Evolutionary conservation across 192 early-diverging fungal genomes (phyloP), one percentile per base, ranked within the genome.

Genomic region (Entophlyctis helioformis): DNA sequence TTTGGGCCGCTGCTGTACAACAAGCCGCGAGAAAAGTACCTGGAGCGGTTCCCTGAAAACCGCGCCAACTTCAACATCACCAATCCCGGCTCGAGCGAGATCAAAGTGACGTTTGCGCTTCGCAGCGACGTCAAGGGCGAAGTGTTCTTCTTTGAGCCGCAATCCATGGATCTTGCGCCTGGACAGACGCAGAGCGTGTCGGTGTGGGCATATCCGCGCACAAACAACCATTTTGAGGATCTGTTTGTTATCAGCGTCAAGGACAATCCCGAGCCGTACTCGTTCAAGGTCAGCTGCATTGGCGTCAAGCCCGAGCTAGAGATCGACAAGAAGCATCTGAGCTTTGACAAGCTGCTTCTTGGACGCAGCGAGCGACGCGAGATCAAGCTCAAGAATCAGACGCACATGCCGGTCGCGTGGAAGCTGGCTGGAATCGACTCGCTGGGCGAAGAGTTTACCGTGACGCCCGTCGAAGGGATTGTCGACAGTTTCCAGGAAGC

Each of bases 181-280:
- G 66, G 69, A 18, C 68, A 80, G 49, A 50, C 59, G 6, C 55
- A 64, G 32, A 10, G 22, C 12, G 37, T 80, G 5, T 38, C 34
- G 6, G 20, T 80, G 3, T 71, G 74, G 65, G 76, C 76, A 2
- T 77, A 72, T 60, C 77, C 77, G 21, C 36, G 62, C 22, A 47
- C 44, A 3, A 44, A 53, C 4, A 68, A 49, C 26, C 43, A 53
- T 33, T 64, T 69, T 41, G 77, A 80, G 42, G 77, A 80, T 42
- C 50, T 48, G 2, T 32, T 80, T 4, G 50, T 80, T 23, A 29
- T 72, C 16, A 74, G 69, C 42, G 58, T 80, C n/a, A 80, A 76
- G 51, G 77, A 80, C 50, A 80, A 80, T 51, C 77, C 77, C 10
- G 74, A 78, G 53, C 77, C 77, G 6, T 64, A 71, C 39, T 44